A percentile compares a stretch with the other conserved stretches of the same genome.
These are phyloP conservation scores for Pseudoturritis turrita DNA, from an alignment of 345 rosid species.

Conservation along the genomic window DNA sequence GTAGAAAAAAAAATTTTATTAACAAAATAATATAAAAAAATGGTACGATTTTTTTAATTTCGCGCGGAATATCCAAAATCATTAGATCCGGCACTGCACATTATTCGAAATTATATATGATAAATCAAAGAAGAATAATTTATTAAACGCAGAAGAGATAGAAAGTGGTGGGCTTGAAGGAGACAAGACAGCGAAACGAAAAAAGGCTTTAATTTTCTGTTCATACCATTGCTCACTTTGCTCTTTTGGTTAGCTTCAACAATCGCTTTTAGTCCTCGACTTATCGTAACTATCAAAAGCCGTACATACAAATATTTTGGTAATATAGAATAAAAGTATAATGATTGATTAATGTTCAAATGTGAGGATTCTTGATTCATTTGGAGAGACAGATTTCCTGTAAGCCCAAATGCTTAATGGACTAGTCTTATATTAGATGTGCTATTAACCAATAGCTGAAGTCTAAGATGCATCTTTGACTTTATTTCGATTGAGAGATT, in stretches of 20 bases:
- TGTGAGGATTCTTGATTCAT: constrained; percentile 16
- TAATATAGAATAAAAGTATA: too few species aligned
- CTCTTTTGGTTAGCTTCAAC: constrained; percentile 20
- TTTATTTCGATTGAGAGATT: background rate
- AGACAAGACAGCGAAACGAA: constrained; percentile 20
- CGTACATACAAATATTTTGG: background rate
- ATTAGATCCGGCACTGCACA: too few species aligned
- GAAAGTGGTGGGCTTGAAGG: constrained; percentile 22
- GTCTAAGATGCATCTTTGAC: background rate
- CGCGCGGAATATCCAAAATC: too few species aligned
- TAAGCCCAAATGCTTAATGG: background rate
- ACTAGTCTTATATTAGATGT: background rate
- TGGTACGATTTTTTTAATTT: too few species aligned
- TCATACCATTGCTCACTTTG: constrained; percentile 7
- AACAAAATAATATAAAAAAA: too few species aligned
- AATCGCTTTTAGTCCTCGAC: background rate
- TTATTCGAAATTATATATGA: background rate
- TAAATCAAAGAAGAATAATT: background rate
- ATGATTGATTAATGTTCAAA: background rate
- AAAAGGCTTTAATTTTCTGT: constrained; percentile 1
- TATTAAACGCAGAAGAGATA: background rate
- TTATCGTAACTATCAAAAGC: constrained; percentile 14
- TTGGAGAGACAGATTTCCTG: constrained; percentile 16
- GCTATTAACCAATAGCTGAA: constrained; percentile 2
- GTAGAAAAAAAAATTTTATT: too few species aligned